Percentiles rank a stretch among this genome's conserved stretches.
These are phyloP conservation scores for Phytophthora nicotianae DNA, from an alignment of 352 stramenopile species.

Conservation along the genomic window DNA sequence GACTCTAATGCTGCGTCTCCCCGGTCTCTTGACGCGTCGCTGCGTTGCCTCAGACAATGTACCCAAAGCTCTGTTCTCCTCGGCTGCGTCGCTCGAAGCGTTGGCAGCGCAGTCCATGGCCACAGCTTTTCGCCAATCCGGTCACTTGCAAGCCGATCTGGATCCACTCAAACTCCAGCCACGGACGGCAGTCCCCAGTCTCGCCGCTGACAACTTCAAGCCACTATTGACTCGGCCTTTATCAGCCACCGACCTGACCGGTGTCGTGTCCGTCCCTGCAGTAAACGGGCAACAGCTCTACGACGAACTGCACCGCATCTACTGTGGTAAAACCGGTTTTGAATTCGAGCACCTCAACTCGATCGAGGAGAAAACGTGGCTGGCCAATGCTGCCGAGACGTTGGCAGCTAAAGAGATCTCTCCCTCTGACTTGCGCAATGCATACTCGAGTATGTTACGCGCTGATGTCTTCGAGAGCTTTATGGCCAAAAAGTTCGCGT, in stretches of 20 bases:
- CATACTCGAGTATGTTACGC: constrained; percentile 79
- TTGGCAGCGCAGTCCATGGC: constrained; percentile 75
- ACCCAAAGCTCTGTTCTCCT: constrained; percentile 34
- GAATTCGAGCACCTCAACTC: constrained; percentile 82
- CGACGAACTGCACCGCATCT: constrained; percentile 59
- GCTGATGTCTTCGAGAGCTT: constrained; percentile 88
- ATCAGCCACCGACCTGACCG: constrained; percentile 22
- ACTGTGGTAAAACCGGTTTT: constrained; percentile 83
- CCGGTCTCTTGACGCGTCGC: constrained; percentile 35
- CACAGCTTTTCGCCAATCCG: constrained; percentile 72
- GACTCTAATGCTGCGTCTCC: constrained; percentile 63
- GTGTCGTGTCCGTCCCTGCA: constrained; percentile 29
- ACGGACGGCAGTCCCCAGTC: constrained; percentile 35
- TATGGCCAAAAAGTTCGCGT: constrained; percentile 86
- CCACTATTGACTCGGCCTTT: constrained; percentile 47
- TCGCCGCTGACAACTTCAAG: constrained; percentile 54
- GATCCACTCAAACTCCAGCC: constrained; percentile 64
- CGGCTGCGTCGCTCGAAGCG: constrained; percentile 57
- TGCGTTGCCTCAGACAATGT: constrained; percentile 29
- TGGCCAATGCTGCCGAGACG: constrained; percentile 61
- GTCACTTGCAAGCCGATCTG: constrained; percentile 76
- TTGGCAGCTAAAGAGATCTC: constrained; percentile 44
- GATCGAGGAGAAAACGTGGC: constrained; percentile 68
- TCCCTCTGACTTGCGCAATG: constrained; percentile 77
- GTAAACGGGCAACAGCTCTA: constrained; percentile 57